Evolutionary conservation across 1,284 basidiomycete genomes (phyloP).

Genomic region (Leccinum pseudoinsigne): DNA sequence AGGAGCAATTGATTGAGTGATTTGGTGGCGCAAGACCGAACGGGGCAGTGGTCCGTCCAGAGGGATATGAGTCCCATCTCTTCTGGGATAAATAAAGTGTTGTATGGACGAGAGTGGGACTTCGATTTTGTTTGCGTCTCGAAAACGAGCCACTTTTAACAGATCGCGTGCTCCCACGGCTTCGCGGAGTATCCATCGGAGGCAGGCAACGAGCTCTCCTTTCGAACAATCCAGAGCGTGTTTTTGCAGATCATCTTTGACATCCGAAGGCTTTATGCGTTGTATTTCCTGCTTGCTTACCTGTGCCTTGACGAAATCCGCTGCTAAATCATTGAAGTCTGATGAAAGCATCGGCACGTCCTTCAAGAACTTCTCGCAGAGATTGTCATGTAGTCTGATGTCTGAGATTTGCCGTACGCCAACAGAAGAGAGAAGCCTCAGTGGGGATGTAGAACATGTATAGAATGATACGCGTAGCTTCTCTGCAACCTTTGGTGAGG

Average conservation of each 20-base stretch:
- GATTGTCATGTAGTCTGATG: constrained; percentile 76
- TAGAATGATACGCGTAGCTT: constrained; percentile 84
- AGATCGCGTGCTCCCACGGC: constrained; percentile 46
- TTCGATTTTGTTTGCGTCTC: constrained; percentile 35
- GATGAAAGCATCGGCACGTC: constrained; percentile 75
- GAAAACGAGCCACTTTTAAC: constrained; percentile 56
- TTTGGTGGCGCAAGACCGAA: constrained; percentile 67
- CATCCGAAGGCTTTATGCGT: constrained; percentile 78
- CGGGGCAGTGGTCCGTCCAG: constrained; percentile 76
- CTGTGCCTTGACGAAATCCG: constrained; percentile 62
- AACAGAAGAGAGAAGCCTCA: constrained; percentile 78
- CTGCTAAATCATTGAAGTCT: constrained; percentile 56
- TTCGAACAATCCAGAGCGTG: constrained; percentile 59
- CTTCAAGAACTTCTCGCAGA: constrained; percentile 76
- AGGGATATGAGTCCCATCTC: constrained; percentile 4
- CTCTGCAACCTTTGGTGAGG: constrained; percentile 74
- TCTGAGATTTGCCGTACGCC: constrained; percentile 71
- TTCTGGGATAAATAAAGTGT: constrained; percentile 60
- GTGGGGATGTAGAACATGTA: constrained; percentile 46
- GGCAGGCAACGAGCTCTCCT: constrained; percentile 74
- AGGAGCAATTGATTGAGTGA: constrained; percentile 55
- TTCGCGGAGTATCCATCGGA: constrained; percentile 67
- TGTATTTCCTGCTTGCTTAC: constrained; percentile 58
- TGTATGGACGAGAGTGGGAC: constrained; percentile 57
- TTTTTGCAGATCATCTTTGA: constrained; percentile 71